phyloP scores from a whole-genome alignment of 805 yeast species.

The Candida lessepsii region DNA sequence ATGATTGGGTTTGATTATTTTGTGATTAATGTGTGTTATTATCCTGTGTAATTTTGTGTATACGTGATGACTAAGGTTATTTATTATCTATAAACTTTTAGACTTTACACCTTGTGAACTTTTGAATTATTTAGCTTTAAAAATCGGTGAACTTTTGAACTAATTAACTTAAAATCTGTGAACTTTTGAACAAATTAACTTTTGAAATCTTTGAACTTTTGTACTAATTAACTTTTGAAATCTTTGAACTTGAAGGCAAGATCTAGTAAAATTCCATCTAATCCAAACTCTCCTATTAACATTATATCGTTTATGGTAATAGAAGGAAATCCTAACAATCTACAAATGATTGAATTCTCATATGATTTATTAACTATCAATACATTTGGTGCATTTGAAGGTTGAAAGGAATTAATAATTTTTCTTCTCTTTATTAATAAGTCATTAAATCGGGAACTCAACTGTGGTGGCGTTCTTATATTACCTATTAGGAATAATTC shows the following conservation, averaged over 20 bases:
- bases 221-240: not conserved
- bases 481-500: slow-evolving; percentile 1
- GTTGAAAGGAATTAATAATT: slow-evolving; percentile 9
- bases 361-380: not conserved
- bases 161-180: too few relatives aligned
- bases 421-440: not conserved
- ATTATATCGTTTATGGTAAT: not conserved
- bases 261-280: slow-evolving; percentile 11
- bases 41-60: too few relatives aligned
- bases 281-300: slow-evolving; percentile 7
- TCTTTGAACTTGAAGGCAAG: slow-evolving; percentile 2
- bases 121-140: too few relatives aligned
- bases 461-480: not conserved
- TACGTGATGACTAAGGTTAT: too few relatives aligned
- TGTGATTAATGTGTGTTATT: too few relatives aligned
- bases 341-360: not conserved
- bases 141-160: not conserved
- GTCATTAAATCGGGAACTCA: not conserved
- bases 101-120: too few relatives aligned
- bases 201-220: not conserved
- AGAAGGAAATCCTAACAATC: slow-evolving; percentile 7
- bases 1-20: too few relatives aligned
- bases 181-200: not conserved
- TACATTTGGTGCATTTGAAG: slow-evolving; percentile 8
- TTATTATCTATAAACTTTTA: not conserved